Evolutionary conservation across 768 basidiomycete species (phyloP).

Genomic region (Cystofilobasidium bisporidii): DNA sequence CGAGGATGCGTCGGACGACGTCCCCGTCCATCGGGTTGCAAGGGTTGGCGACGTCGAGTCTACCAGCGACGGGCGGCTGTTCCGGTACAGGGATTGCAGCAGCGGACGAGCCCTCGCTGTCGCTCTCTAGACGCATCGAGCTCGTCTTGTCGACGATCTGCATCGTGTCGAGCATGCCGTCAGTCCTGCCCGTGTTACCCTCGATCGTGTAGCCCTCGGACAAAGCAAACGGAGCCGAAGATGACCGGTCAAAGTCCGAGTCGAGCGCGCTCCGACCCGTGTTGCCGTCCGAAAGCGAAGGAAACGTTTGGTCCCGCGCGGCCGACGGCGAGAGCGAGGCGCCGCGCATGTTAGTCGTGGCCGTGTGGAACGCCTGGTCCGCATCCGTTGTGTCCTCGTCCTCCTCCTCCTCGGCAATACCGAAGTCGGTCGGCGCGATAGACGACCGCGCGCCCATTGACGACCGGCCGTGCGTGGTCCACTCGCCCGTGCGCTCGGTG

Average conservation of each 20-base stretch:
- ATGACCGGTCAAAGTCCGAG: slow-evolving; percentile 29
- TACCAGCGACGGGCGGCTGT: not conserved
- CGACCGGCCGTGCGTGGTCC: slow-evolving; percentile 51
- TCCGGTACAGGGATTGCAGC: not conserved
- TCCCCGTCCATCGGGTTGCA: slow-evolving; percentile 52
- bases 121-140: not conserved
- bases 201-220: slow-evolving; percentile 40
- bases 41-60: slow-evolving; percentile 55
- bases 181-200: slow-evolving; percentile 33
- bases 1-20: slow-evolving; percentile 11
- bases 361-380: slow-evolving; percentile 16
- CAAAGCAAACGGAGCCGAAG: slow-evolving; percentile 31
- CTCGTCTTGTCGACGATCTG: slow-evolving; percentile 26
- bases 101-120: not conserved
- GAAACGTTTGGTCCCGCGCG: not conserved
- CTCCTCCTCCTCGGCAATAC: slow-evolving; percentile 34
- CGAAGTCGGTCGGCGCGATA: slow-evolving; percentile 15
- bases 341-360: not conserved
- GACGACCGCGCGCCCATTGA: slow-evolving; percentile 33
- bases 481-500: slow-evolving; percentile 87
- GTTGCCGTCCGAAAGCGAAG: not conserved
- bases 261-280: slow-evolving; percentile 6
- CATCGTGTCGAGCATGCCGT: slow-evolving; percentile 29
- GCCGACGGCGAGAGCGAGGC: not conserved
- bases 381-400: slow-evolving; percentile 32